Percentiles rank a stretch among this genome's conserved stretches.
phyloP scores from a whole-genome alignment of 192 early-diverging fungal species.

The Coemansia asiatica region DNA sequence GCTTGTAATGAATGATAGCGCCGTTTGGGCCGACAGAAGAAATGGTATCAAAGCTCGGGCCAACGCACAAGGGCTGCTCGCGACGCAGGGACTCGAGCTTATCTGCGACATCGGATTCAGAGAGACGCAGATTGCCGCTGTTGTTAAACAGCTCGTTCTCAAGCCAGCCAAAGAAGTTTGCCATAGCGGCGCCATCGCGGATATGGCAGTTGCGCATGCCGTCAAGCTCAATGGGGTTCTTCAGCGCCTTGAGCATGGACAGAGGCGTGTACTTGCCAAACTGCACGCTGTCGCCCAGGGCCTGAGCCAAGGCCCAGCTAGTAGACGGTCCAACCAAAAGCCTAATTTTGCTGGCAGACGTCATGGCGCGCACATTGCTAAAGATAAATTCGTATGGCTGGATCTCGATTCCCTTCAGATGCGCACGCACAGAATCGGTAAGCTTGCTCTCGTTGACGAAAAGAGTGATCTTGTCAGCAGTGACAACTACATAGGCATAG shows the following conservation, averaged over 20 bases:
- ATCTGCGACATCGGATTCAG: constrained; percentile 86
- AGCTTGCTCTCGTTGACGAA: constrained; percentile 80
- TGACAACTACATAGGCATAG: constrained; percentile 87
- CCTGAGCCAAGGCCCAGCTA: constrained; percentile 72
- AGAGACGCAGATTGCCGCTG: constrained; percentile 58
- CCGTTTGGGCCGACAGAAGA: constrained; percentile 95
- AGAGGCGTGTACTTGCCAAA: constrained; percentile 67
- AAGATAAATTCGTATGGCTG: constrained; percentile 79
- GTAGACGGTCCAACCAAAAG: constrained; percentile 66
- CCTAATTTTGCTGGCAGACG: constrained; percentile 38
- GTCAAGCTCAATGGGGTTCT: constrained; percentile 85
- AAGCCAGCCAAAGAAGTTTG: constrained; percentile 90
- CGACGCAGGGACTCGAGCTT: constrained; percentile 77
- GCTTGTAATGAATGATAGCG: constrained; percentile 97
- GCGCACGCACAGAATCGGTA: constrained; percentile 59
- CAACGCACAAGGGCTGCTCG: constrained; percentile 79
- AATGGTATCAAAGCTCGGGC: constrained; percentile 95
- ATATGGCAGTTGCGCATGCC: constrained; percentile 92
- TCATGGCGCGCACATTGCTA: constrained; percentile 61
- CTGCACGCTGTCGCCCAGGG: constrained; percentile 60
- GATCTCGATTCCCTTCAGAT: constrained; percentile 66
- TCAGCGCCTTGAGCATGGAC: constrained; percentile 83
- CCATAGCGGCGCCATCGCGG: constrained; percentile 85
- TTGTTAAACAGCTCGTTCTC: constrained; percentile 82
- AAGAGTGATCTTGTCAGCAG: constrained; percentile 63